phyloP scores from a whole-genome alignment of 2,329 filamentous ascomycete genomes.

The Aureobasidium leucospermi region DNA sequence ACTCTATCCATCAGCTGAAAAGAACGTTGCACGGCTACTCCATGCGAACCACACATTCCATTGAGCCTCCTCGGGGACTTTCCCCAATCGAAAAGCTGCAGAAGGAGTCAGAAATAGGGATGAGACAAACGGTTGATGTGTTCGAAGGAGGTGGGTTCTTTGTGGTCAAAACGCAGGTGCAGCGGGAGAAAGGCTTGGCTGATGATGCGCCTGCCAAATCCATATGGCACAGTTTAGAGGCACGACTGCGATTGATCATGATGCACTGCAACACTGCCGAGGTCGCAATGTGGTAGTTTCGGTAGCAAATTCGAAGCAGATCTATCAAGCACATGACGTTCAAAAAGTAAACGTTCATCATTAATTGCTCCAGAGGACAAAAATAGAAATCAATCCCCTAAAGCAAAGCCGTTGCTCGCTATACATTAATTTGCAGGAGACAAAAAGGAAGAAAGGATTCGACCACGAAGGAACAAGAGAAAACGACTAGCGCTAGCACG shows the following conservation, averaged over 20 bases:
- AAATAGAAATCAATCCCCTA: not conserved
- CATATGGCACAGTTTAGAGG: too few species aligned
- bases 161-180: not conserved
- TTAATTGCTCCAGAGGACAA: not conserved
- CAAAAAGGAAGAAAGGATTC: not conserved
- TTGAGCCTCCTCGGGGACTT: too few species aligned
- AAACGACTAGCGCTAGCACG: not conserved
- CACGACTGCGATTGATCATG: too few species aligned
- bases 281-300: too few species aligned
- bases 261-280: too few species aligned
- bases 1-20: too few species aligned
- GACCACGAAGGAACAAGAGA: not conserved
- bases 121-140: not conserved
- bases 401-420: slow-evolving; percentile 7
- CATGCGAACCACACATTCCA: too few species aligned
- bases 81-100: not conserved
- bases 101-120: not conserved
- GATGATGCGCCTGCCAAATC: too few species aligned
- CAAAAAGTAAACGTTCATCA: not conserved
- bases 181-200: not conserved
- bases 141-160: not conserved
- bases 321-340: too few species aligned
- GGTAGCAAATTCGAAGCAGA: too few species aligned
- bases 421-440: slow-evolving; percentile 3
- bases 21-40: too few species aligned